Evolutionary conservation across 2,329 filamentous ascomycete species (phyloP).

Genomic region (Exophiala mesophila): DNA sequence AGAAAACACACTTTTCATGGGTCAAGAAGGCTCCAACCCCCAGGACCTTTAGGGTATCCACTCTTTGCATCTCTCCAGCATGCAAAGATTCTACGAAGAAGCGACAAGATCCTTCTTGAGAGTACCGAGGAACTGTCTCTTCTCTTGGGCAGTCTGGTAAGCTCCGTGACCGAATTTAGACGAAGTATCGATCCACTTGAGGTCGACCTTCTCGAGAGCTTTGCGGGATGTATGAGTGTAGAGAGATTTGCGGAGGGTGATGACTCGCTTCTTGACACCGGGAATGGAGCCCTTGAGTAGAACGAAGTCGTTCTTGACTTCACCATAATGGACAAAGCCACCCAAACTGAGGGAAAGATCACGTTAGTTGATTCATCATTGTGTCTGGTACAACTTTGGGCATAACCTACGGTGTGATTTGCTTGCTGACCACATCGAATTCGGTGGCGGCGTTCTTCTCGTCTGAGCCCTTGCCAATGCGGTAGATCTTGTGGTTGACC

Average conservation of each 20-base stretch:
- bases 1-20: too few species aligned
- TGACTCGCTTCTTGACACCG: slow-evolving; percentile 98
- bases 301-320: slow-evolving; percentile 98
- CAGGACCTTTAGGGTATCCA: too few species aligned
- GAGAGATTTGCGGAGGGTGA: slow-evolving; percentile 98
- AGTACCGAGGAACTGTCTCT: slow-evolving; percentile 93
- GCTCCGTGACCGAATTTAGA: slow-evolving; percentile 99
- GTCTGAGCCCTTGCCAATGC: slow-evolving; percentile 86
- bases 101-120: slow-evolving; percentile 93
- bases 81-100: slow-evolving; percentile 45
- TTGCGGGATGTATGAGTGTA: slow-evolving; percentile 93
- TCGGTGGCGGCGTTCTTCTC: slow-evolving; percentile 92
- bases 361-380: slow-evolving; percentile 3
- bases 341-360: slow-evolving; percentile 78
- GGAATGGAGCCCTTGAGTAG: slow-evolving; percentile 97
- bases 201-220: slow-evolving; percentile 96
- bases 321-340: slow-evolving; percentile 98
- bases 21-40: too few species aligned
- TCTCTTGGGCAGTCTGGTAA: slow-evolving; percentile 98
- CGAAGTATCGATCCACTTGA: slow-evolving; percentile 99
- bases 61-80: too few species aligned
- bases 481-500: slow-evolving; percentile 99
- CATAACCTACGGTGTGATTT: slow-evolving; percentile 85
- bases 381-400: too few species aligned
- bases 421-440: slow-evolving; percentile 97